Evolutionary conservation across 192 early-diverging fungal species (phyloP).

Genomic region (Podila horticola): DNA sequence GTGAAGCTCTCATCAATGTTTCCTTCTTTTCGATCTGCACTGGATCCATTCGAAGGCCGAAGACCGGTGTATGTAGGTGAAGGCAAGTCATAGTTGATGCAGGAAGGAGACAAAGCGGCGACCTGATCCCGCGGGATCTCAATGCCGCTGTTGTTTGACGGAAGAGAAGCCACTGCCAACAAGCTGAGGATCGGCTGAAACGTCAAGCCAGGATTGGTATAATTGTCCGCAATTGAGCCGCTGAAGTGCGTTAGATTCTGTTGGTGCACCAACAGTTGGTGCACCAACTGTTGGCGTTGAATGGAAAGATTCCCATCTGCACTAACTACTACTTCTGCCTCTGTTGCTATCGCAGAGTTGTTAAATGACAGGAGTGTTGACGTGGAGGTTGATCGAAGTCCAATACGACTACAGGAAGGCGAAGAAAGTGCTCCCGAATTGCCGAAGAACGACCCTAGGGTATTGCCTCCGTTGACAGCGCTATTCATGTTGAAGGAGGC

Average conservation of each 20-base stretch:
- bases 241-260: not conserved
- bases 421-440: no score
- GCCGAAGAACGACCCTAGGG: no score
- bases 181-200: not conserved
- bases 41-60: not conserved
- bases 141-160: not conserved
- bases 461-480: no score
- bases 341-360: no score
- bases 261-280: not conserved
- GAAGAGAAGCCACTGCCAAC: not conserved
- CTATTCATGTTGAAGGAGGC: no score
- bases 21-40: not conserved
- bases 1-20: not conserved
- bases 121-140: no score
- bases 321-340: not conserved
- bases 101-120: not conserved
- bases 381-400: no score
- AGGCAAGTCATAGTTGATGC: slow-evolving; percentile 4
- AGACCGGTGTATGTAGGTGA: not conserved
- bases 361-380: no score
- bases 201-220: not conserved
- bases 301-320: not conserved
- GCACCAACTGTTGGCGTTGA: not conserved
- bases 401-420: no score
- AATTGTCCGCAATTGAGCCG: not conserved